These are phyloP conservation scores for Nepenthes mirabilis DNA, from an alignment of 148 eudicot species.

Conservation along the genomic window DNA sequence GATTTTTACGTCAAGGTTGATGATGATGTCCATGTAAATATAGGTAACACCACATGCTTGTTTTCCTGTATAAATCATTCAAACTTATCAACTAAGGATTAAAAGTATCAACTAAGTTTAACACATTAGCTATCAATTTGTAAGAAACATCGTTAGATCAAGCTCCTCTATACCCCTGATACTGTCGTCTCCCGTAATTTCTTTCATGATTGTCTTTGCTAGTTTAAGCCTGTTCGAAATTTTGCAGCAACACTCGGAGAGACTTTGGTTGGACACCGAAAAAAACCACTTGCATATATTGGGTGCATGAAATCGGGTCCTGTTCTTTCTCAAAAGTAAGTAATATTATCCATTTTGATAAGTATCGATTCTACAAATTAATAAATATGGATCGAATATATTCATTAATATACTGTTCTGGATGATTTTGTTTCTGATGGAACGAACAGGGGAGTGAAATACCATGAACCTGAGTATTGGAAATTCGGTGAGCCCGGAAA, in stretches of 20 bases:
- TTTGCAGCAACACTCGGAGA: constrained; percentile 2
- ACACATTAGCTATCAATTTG: too few relatives aligned
- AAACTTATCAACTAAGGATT: too few relatives aligned
- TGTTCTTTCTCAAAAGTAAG: neutral
- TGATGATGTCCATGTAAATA: constrained; percentile 4
- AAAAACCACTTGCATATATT: neutral
- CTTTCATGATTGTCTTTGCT: too few relatives aligned
- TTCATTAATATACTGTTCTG: neutral
- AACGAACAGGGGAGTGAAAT: constrained; percentile 2
- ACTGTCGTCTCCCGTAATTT: too few relatives aligned
- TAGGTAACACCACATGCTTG: neutral
- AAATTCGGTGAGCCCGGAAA: constrained; percentile 1
- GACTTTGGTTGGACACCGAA: neutral
- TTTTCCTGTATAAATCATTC: neutral
- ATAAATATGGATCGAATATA: too few relatives aligned
- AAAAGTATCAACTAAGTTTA: too few relatives aligned
- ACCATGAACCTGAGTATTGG: constrained; percentile 4
- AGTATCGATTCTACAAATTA: neutral
- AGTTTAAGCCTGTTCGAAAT: neutral
- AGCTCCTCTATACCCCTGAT: too few relatives aligned
- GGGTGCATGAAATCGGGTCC: constrained; percentile 3
- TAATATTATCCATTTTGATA: neutral
- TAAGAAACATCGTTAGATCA: too few relatives aligned
- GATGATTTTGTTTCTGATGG: neutral
- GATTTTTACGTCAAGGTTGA: constrained; percentile 2